Evolutionary conservation across 768 basidiomycete genomes (phyloP).

Genomic region (Baorangia bicolor): DNA sequence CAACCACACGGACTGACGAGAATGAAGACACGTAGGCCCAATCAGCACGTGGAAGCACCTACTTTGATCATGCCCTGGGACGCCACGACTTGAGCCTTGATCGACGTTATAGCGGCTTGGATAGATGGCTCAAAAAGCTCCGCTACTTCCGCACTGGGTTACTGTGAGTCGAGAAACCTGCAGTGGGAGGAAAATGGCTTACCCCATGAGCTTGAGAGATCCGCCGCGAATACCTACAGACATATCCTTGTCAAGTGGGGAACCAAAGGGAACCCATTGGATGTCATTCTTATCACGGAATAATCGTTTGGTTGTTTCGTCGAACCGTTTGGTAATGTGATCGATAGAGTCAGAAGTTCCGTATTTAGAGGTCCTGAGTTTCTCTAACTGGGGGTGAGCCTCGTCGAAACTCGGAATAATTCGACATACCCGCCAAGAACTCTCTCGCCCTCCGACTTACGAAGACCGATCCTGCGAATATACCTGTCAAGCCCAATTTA

Average conservation of each 20-base stretch:
- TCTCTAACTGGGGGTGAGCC: conserved; percentile 44
- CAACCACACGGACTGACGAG: conserved; percentile 68
- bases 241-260: conserved; percentile 72
- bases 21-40: conserved; percentile 10
- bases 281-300: conserved; percentile 67
- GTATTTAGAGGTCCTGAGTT: conserved; percentile 71
- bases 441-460: conserved; percentile 72
- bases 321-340: conserved; percentile 77
- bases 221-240: conserved; percentile 70
- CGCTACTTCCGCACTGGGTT: conserved; percentile 49
- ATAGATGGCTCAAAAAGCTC: conserved; percentile 79
- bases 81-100: conserved; percentile 67
- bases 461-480: conserved; percentile 82
- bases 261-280: conserved; percentile 76
- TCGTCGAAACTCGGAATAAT: neutral
- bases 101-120: conserved; percentile 66
- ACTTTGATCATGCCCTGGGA: conserved; percentile 69
- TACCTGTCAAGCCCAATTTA: conserved; percentile 42
- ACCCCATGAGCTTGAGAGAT: conserved; percentile 72
- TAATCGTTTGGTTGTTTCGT: conserved; percentile 78
- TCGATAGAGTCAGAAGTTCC: conserved; percentile 69
- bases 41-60: neutral
- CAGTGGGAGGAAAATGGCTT: conserved; percentile 26
- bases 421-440: conserved; percentile 60
- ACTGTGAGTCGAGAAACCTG: conserved; percentile 1